Evolutionary conservation across 495 filamentous ascomycete genomes (phyloP).

Genomic region (Aspergillus sclerotioniger): DNA sequence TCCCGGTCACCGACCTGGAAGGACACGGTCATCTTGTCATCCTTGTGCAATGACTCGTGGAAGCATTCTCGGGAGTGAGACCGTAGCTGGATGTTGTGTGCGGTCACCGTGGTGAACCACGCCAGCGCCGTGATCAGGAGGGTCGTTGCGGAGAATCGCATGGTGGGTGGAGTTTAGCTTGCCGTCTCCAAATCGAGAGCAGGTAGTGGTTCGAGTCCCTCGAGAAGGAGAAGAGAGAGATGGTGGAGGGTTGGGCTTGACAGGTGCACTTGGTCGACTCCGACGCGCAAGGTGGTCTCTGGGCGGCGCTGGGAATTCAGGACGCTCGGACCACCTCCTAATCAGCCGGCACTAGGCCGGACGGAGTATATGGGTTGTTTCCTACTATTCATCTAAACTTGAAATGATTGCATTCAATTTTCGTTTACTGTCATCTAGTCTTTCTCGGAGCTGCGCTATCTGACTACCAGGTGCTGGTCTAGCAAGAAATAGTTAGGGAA

Average conservation of each 20-base stretch:
- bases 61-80: conserved; percentile 95
- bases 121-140: conserved; percentile 62
- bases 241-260: conserved; percentile 16
- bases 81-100: conserved; percentile 93
- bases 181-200: background rate
- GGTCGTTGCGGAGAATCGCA: conserved; percentile 55
- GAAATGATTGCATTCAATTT: too few species aligned
- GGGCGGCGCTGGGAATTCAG: conserved; percentile 25
- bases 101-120: conserved; percentile 60
- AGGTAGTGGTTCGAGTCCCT: background rate
- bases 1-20: conserved; percentile 98
- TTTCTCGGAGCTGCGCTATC: too few species aligned
- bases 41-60: conserved; percentile 86
- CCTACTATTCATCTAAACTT: background rate
- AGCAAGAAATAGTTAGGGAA: too few species aligned
- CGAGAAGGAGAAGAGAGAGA: conserved; percentile 10
- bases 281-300: conserved; percentile 42
- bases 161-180: conserved; percentile 27
- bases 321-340: conserved; percentile 42
- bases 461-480: too few species aligned
- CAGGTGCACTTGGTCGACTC: conserved; percentile 4
- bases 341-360: background rate
- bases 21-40: conserved; percentile 97
- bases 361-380: background rate
- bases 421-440: too few species aligned